Evolutionary conservation across 1,284 basidiomycete species (phyloP), one percentile per base, ranked within the genome.

Genomic region (Mycena citricolor): DNA sequence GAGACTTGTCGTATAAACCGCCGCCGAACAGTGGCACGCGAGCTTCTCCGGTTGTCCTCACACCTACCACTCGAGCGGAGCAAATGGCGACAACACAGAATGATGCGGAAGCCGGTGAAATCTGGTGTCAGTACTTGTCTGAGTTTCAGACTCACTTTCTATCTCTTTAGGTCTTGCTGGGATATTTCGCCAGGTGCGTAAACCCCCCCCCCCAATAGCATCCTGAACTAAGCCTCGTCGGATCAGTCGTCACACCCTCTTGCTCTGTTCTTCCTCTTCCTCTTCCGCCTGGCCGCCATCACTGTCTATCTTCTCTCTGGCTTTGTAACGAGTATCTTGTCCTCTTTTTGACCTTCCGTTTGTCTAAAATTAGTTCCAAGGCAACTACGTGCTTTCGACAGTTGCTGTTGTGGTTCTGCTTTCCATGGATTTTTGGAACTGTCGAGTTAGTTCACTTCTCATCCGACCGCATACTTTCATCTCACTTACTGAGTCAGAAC

Each of bases 351-450:
- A 8, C 33, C 13, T n/a, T 13, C 10, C 7, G 8, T 21, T 30
- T 17, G 21, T 29, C 3, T 41, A 29, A 47, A 23, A 5, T 35
- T 14, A 4, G 5, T 28, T 4, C 16, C 14, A 34, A 51, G 48
- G 45, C 19, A 50, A 47, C 30, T 47, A 51, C 38, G 44, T 50
- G 8, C 36, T 47, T 29, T 33, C 94, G 89, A 94, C 92, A 13
- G 93, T 97, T 2, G 67, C 83, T 8, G 93, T 97, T 0, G 94
- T 97, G 17, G 83, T 95, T 1, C 71, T 97, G 17, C 77, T 97
- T 24, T 87, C 93, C 1, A 86, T 94, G 76, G 94, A 97, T 67
- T 97, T 97, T 63, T 97, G 94, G 94, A 97, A 94, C 60, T 93
- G 91, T 55, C 70, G 90, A 60, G 90, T 91, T 57, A 51, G 79